Conservation (phyloP, 345 rosid species). For the Raphanus sativus region DNA sequence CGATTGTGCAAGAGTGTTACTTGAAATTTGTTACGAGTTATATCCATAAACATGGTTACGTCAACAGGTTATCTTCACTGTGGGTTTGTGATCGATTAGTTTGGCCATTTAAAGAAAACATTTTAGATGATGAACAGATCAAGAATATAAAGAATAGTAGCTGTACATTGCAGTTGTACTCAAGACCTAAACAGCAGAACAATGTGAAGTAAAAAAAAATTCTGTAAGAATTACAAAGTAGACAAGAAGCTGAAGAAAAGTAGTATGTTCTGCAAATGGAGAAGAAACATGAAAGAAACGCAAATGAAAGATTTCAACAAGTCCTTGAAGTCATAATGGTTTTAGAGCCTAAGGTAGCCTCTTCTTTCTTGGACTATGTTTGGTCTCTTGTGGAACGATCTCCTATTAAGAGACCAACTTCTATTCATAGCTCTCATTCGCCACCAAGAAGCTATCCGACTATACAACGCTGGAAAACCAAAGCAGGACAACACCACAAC, state of each 20-base stretch:
- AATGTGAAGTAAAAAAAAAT: not conserved
- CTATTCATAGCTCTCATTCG: constrained; percentile 49
- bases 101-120: not conserved
- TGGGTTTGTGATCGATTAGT: not conserved
- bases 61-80: not conserved
- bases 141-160: constrained; percentile 9
- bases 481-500: constrained; percentile 63
- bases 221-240: not conserved
- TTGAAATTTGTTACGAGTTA: too few species aligned
- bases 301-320: not conserved
- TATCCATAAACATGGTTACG: not conserved
- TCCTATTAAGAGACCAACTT: constrained; percentile 76
- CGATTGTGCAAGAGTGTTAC: not conserved
- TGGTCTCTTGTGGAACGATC: constrained; percentile 61
- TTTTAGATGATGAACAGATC: not conserved
- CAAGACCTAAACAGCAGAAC: constrained; percentile 2
- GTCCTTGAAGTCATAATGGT: constrained; percentile 6
- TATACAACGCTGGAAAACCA: constrained; percentile 61
- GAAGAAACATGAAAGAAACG: constrained; percentile 40
- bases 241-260: not conserved
- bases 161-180: constrained; percentile 31
- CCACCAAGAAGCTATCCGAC: constrained; percentile 52
- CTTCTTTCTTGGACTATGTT: constrained; percentile 48
- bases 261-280: constrained; percentile 34
- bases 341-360: constrained; percentile 77